Percentiles rank a stretch among this genome's conserved stretches.
Evolutionary conservation across 805 yeast genomes (phyloP).

Genomic region (Grigorovia humatica): DNA sequence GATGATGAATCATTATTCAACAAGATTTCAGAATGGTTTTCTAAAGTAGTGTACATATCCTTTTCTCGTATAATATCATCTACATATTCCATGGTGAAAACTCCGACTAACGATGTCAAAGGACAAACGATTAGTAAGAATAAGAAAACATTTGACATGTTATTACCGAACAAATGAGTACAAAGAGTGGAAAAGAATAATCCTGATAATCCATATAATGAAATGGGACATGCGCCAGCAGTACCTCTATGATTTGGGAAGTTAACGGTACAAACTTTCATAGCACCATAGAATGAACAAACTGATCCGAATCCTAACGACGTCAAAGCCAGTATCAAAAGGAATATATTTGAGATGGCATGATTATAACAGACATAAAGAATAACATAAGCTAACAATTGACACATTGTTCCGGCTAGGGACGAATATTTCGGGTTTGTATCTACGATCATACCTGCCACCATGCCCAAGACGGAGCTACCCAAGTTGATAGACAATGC

Average conservation of each 20-base stretch:
- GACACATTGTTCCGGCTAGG: constrained; percentile 43
- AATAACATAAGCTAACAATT: constrained; percentile 44
- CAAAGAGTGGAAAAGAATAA: constrained; percentile 50
- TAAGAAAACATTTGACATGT: constrained; percentile 44
- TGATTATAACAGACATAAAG: constrained; percentile 39
- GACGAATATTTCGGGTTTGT: constrained; percentile 40
- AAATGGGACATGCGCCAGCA: constrained; percentile 59
- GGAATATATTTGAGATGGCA: constrained; percentile 30
- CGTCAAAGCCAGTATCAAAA: constrained; percentile 40
- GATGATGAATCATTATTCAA: background rate
- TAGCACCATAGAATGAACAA: constrained; percentile 47
- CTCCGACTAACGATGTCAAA: constrained; percentile 25
- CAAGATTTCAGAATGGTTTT: background rate
- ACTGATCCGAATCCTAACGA: constrained; percentile 59
- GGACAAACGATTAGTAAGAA: constrained; percentile 47
- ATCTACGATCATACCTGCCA: constrained; percentile 64
- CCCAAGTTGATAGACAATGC: constrained; percentile 57
- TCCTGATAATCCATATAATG: constrained; percentile 64
- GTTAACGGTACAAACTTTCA: constrained; percentile 40
- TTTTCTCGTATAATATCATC: background rate
- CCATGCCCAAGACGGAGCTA: constrained; percentile 55
- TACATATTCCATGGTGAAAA: constrained; percentile 11
- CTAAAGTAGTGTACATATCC: background rate
- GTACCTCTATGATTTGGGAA: constrained; percentile 63
- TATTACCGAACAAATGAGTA: constrained; percentile 39